These are phyloP conservation scores for Wickerhamomyces sp. DNA, from an alignment of 1,139 yeast genomes.

Conservation along the genomic window DNA sequence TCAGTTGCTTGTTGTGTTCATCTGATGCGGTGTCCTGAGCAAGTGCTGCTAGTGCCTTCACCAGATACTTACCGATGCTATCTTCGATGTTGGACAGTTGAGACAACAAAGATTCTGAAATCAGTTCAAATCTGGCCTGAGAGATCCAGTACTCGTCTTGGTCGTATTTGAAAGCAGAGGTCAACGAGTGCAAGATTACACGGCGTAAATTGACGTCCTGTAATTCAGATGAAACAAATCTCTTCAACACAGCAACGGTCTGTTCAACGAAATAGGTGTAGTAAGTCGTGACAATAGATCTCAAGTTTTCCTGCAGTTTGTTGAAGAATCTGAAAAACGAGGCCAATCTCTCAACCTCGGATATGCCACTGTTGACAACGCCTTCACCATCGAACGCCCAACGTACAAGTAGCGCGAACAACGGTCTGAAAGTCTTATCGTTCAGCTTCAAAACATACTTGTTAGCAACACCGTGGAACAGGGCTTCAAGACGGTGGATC, in stretches of 20 bases:
- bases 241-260: conserved; percentile 47
- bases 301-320: conserved; percentile 76
- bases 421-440: conserved; percentile 89
- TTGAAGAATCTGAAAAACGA: conserved; percentile 86
- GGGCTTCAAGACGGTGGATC: conserved; percentile 72
- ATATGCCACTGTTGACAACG: conserved; percentile 36
- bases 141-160: conserved; percentile 94
- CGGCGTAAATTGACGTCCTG: conserved; percentile 60
- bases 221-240: conserved; percentile 37
- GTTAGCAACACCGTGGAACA: conserved; percentile 70
- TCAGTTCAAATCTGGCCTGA: conserved; percentile 73
- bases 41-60: conserved; percentile 72
- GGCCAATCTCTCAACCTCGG: conserved; percentile 49
- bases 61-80: conserved; percentile 68
- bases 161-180: conserved; percentile 79
- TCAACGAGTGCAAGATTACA: conserved; percentile 62
- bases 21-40: conserved; percentile 70
- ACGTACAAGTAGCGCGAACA: conserved; percentile 80
- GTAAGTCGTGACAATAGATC: conserved; percentile 83
- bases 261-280: conserved; percentile 81
- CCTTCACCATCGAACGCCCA: conserved; percentile 93
- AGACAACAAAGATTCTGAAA: conserved; percentile 54
- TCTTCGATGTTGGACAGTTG: conserved; percentile 69
- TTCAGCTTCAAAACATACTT: conserved; percentile 82
- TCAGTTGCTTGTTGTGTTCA: conserved; percentile 72